Base-by-base conservation (phyloP, 306 rosid genomes). In the Dalbergia cochinchinensis region DNA sequence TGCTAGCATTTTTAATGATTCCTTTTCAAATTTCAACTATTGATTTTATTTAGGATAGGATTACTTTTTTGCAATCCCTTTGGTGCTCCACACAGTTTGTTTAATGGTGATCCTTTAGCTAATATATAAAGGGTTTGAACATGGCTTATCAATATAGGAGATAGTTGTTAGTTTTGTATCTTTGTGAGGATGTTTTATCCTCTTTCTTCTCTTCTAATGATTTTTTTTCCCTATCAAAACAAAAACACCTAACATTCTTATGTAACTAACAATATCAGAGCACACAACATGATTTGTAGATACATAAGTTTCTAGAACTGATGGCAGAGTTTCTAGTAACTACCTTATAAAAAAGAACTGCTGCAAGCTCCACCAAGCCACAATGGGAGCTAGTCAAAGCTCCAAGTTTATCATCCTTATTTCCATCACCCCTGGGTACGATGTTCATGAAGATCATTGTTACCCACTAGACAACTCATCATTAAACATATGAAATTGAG, bases 281-380 rank as follows among this genome's bases (percentile, higher is more conserved):
- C 35, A 71, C 26, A 61, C 47, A 79, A 60, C 35, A 71, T 65
- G 54, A 76, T 31, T 50, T 58, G 69, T 53, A 42, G 65, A 47
- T 41, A 60, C 35, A 26, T 26, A 3, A 26, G 31, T 26, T 26
- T 48, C 47, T 65, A 51, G 73, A 77, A 68, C 35, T 0, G 33
- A 26, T n/a, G 34, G 60, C 78, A 68, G 53, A 62, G 74, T 39
- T 77, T 83, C 34, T 11, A 80, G 79, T 70, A 79, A 74, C 48
- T 84, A 94, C 99, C 97, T 83, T 86, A 53, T 86, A 91, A 78
- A 92, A 84, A 59, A 94, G 85, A 78, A 93, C 80, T 15, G 97
- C 97, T 22, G 95, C 97, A 88, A 94, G 97, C 66, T 92, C 97
- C 85, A 90, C 94, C 78, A 94, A 85, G 82, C 86, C 87, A 78